phyloP scores from a whole-genome alignment of 2,329 filamentous ascomycete species.

The Lasiodiplodia citricola region DNA sequence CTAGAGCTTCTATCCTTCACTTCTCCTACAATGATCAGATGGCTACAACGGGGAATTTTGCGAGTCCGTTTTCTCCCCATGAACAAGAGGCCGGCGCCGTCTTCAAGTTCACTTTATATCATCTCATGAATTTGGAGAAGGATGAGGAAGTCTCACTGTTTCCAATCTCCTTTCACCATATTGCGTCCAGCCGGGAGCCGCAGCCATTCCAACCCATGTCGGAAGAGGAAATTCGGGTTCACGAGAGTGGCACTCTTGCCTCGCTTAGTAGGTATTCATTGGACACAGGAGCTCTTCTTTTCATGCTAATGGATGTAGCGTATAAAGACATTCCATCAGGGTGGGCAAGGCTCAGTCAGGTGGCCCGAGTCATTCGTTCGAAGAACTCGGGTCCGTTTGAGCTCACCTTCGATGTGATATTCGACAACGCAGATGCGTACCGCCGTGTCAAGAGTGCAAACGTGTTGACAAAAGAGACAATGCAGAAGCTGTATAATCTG shows the following conservation, averaged over 20 bases:
- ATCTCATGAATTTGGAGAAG: conserved; percentile 52
- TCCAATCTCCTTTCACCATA: neutral
- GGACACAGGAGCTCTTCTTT: no score
- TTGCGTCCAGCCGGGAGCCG: no score
- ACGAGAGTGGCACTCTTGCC: no score
- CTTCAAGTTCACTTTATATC: conserved; percentile 54
- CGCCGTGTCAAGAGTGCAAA: neutral
- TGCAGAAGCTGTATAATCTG: neutral
- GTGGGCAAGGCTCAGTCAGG: neutral
- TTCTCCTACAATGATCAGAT: neutral
- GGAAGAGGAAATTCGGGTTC: no score
- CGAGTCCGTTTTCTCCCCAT: conserved; percentile 18
- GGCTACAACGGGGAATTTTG: conserved; percentile 23
- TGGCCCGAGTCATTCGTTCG: neutral
- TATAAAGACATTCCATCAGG: neutral
- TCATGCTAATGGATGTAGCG: neutral
- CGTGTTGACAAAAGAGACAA: neutral
- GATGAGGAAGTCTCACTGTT: conserved; percentile 30
- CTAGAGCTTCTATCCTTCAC: neutral
- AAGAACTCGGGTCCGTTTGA: neutral
- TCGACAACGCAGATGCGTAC: neutral
- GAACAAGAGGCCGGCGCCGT: neutral
- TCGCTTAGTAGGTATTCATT: no score
- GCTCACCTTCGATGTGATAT: neutral
- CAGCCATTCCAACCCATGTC: neutral